These are phyloP conservation scores for Gossypium mustelinum DNA, from an alignment of 345 rosid genomes.

Conservation along the genomic window DNA sequence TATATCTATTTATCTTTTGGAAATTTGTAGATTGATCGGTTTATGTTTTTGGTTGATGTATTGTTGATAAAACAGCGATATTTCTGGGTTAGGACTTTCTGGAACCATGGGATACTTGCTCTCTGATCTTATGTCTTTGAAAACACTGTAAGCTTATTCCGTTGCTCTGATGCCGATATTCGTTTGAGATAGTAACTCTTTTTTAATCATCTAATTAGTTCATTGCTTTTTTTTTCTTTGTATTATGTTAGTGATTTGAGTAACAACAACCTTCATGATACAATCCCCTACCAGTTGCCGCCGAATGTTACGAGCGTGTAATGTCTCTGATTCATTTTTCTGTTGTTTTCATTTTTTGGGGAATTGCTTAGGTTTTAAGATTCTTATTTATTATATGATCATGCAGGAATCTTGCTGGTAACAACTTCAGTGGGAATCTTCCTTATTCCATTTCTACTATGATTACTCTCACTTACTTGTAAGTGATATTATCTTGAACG, in stretches of 20 bases:
- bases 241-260: slow-evolving; percentile 68
- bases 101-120: slow-evolving; percentile 57
- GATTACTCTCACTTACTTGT: slow-evolving; percentile 72
- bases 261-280: slow-evolving; percentile 72
- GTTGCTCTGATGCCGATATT: not conserved
- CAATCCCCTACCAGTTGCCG: slow-evolving; percentile 90
- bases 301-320: slow-evolving; percentile 96
- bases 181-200: slow-evolving; percentile 5
- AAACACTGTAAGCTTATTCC: slow-evolving; percentile 53
- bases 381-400: slow-evolving; percentile 22
- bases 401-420: slow-evolving; percentile 77
- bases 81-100: slow-evolving; percentile 71
- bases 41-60: slow-evolving; percentile 16
- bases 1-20: not conserved
- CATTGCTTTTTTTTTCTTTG: slow-evolving; percentile 16
- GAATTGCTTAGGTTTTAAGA: slow-evolving; percentile 8
- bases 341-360: slow-evolving; percentile 10
- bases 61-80: slow-evolving; percentile 44
- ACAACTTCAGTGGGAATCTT: slow-evolving; percentile 82
- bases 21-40: slow-evolving; percentile 4
- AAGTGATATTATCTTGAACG: slow-evolving; percentile 35
- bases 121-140: slow-evolving; percentile 58
- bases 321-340: slow-evolving; percentile 25
- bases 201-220: slow-evolving; percentile 21
- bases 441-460: slow-evolving; percentile 83